Percentiles rank a stretch among this genome's conserved stretches.
These are phyloP conservation scores for Emergomyces africanus DNA, from an alignment of 2,329 filamentous ascomycete species.

Conservation along the genomic window DNA sequence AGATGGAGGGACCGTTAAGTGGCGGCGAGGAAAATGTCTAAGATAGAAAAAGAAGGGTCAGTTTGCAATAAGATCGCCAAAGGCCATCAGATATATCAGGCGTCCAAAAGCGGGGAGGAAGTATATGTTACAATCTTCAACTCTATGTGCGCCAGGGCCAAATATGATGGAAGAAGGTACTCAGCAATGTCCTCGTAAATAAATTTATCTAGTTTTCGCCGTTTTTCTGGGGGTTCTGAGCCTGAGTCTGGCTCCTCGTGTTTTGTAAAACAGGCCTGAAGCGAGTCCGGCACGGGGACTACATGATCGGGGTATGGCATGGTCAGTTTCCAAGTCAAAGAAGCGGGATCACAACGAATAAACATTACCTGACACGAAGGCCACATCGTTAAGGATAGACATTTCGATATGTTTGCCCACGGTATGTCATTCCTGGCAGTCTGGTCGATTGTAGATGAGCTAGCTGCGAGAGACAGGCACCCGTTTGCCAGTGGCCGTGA, in stretches of 20 bases:
- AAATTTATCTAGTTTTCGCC: background rate
- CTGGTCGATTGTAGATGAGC: background rate
- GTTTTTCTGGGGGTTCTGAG: background rate
- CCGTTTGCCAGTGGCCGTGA: no score
- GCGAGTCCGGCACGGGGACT: background rate
- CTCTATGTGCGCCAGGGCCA: slow-evolving; percentile 20
- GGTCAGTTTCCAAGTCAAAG: background rate
- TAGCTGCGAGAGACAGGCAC: background rate
- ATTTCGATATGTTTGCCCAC: background rate
- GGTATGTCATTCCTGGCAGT: background rate
- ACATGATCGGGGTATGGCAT: background rate
- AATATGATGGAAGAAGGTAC: slow-evolving; percentile 12
- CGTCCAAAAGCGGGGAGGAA: no score
- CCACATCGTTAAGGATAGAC: background rate
- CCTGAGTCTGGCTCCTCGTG: background rate
- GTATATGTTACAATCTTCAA: slow-evolving; percentile 18
- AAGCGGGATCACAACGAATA: background rate
- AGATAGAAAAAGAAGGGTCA: slow-evolving; percentile 7
- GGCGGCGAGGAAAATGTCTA: slow-evolving; percentile 8
- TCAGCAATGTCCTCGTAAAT: background rate
- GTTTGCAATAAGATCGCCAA: background rate
- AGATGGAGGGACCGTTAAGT: background rate
- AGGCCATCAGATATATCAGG: no score
- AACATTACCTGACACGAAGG: background rate
- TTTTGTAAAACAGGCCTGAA: background rate